phyloP scores from a whole-genome alignment of 2,329 filamentous ascomycete genomes.

The Colletotrichum orbiculare region DNA sequence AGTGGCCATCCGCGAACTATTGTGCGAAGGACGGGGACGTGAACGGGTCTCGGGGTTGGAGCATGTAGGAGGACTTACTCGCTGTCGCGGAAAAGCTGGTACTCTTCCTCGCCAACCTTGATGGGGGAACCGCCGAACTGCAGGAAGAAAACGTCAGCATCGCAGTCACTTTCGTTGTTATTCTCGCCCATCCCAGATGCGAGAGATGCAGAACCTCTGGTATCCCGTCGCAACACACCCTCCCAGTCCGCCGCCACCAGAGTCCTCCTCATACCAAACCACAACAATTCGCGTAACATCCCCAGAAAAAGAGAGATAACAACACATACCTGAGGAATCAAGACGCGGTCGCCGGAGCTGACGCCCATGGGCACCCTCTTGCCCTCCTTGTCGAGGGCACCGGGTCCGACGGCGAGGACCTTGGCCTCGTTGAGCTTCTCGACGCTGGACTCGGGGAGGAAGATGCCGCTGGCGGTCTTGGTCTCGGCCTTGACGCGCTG shows the following conservation, averaged over 20 bases:
- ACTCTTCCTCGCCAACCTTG: constrained; percentile 98
- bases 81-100: constrained; percentile 93
- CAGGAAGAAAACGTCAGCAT: constrained; percentile 25
- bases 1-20: neutral
- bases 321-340: constrained; percentile 88
- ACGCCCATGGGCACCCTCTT: constrained; percentile 90
- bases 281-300: neutral
- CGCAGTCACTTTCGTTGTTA: neutral
- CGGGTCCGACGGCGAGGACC: constrained; percentile 94
- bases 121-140: constrained; percentile 94
- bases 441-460: constrained; percentile 94
- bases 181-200: too few species aligned
- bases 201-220: too few species aligned
- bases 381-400: constrained; percentile 86
- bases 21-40: neutral
- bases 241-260: neutral
- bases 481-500: constrained; percentile 97
- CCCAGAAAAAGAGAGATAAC: constrained; percentile 28
- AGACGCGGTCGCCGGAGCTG: constrained; percentile 84
- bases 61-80: constrained; percentile 75
- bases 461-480: constrained; percentile 97
- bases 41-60: too few species aligned
- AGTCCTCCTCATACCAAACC: neutral
- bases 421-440: constrained; percentile 99
- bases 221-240: too few species aligned